phyloP scores from a whole-genome alignment of 345 rosid genomes.

The Eucalyptus dawsonii region DNA sequence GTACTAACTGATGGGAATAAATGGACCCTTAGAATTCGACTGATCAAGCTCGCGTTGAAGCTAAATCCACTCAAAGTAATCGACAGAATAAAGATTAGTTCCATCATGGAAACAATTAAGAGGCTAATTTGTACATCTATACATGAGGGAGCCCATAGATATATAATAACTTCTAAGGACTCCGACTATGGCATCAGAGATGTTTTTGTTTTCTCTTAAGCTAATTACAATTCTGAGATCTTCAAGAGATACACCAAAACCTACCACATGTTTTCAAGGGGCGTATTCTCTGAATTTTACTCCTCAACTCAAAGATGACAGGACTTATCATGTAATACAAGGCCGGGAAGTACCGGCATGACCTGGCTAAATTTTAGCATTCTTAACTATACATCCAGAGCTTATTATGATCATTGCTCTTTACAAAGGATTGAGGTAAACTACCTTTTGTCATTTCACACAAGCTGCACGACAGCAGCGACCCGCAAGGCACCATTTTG shows the following conservation, averaged over 20 bases:
- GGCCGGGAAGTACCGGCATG: not conserved
- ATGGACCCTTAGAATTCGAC: not conserved
- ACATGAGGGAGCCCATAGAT: not conserved
- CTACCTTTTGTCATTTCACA: conserved; percentile 11
- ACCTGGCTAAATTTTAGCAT: not conserved
- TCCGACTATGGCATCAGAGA: not conserved
- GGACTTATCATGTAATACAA: not conserved
- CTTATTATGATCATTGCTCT: not conserved
- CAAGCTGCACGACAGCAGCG: conserved; percentile 85
- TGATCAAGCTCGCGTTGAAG: not conserved
- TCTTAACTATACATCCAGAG: not conserved
- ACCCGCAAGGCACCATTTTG: conserved; percentile 76
- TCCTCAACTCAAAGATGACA: not conserved
- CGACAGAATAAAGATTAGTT: not conserved
- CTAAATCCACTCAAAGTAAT: not conserved
- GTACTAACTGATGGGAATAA: not conserved
- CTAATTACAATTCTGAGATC: not conserved
- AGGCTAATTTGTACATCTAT: not conserved
- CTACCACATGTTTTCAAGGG: not conserved
- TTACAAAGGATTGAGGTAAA: not conserved
- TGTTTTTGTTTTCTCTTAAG: not conserved
- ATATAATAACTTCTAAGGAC: not conserved
- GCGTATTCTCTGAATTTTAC: not conserved
- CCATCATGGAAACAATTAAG: not conserved
- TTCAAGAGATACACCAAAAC: not conserved